phyloP scores from a whole-genome alignment of 139 green algal genomes.

The Micromonas commoda region DNA sequence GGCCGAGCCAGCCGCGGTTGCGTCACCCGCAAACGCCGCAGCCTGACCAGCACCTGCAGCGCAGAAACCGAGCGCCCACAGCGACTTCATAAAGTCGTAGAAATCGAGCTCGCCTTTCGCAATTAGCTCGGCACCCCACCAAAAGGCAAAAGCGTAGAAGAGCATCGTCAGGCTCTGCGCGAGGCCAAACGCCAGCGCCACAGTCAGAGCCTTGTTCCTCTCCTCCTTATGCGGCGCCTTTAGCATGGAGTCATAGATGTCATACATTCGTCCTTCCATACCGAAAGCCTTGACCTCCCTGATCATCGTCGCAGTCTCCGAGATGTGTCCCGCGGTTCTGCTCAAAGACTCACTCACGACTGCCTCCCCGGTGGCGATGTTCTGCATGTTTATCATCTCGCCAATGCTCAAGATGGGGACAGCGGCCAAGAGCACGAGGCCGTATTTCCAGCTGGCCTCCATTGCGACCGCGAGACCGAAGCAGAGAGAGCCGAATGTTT shows the following conservation, averaged over 20 bases:
- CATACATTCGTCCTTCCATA: neutral
- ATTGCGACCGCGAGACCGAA: slow-evolving; percentile 42
- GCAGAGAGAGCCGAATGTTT: slow-evolving; percentile 32
- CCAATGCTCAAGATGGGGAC: slow-evolving; percentile 37
- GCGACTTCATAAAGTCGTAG: slow-evolving; percentile 28
- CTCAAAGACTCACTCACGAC: neutral
- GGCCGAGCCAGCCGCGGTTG: neutral
- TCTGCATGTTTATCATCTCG: slow-evolving; percentile 34
- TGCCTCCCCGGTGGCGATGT: neutral
- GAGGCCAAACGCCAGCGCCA: slow-evolving; percentile 6
- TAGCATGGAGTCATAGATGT: slow-evolving; percentile 2
- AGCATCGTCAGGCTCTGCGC: slow-evolving; percentile 12
- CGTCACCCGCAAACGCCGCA: slow-evolving; percentile 23
- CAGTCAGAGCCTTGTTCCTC: neutral
- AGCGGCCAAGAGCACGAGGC: slow-evolving; percentile 33
- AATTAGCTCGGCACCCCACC: slow-evolving; percentile 22
- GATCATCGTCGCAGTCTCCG: slow-evolving; percentile 22
- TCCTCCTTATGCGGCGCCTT: neutral
- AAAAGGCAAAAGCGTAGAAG: slow-evolving; percentile 26
- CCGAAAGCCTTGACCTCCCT: slow-evolving; percentile 27
- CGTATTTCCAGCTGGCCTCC: slow-evolving; percentile 36
- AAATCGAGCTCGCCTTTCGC: slow-evolving; percentile 25
- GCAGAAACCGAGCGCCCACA: slow-evolving; percentile 24
- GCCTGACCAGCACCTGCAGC: slow-evolving; percentile 22
- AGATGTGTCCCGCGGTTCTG: neutral